Evolutionary conservation across 106 monocot genomes (phyloP).

Genomic region (Phalaenopsis aphrodite): DNA sequence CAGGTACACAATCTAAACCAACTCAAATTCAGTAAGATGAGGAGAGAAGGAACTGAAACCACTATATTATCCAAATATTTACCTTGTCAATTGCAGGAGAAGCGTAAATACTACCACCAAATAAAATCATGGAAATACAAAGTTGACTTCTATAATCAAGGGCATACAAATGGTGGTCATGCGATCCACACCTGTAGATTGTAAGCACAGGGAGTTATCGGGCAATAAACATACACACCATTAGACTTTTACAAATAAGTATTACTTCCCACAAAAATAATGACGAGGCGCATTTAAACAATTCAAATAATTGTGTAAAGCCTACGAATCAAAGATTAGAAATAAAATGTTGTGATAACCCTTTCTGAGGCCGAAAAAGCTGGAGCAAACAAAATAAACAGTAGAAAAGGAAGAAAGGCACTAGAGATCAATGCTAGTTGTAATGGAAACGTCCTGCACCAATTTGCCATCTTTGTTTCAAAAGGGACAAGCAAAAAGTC

Average conservation of each 20-base stretch:
- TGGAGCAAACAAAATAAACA: not conserved
- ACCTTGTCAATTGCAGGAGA: conserved; percentile 81
- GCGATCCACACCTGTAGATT: conserved; percentile 79
- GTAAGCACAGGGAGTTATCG: not conserved
- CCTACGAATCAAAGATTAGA: not conserved
- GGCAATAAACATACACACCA: not conserved
- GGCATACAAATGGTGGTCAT: conserved; percentile 80
- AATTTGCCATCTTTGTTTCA: not conserved
- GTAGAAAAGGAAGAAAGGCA: not conserved
- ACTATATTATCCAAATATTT: not conserved
- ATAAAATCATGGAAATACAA: conserved; percentile 58
- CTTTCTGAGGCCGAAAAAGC: not conserved
- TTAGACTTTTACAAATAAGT: not conserved
- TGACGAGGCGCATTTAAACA: not conserved
- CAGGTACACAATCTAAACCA: not conserved
- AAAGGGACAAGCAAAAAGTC: not conserved
- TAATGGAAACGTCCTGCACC: not conserved
- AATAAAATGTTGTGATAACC: not conserved
- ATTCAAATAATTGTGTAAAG: not conserved
- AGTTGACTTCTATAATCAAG: conserved; percentile 49
- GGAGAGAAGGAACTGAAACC: not conserved
- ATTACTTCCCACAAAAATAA: not conserved
- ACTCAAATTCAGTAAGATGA: not conserved
- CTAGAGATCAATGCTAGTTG: not conserved
- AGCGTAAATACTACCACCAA: conserved; percentile 88